Percentiles rank a stretch among this genome's conserved stretches.
These are phyloP conservation scores for Beverwykella pulmonaria DNA, from an alignment of 495 filamentous ascomycete genomes.

Conservation along the genomic window DNA sequence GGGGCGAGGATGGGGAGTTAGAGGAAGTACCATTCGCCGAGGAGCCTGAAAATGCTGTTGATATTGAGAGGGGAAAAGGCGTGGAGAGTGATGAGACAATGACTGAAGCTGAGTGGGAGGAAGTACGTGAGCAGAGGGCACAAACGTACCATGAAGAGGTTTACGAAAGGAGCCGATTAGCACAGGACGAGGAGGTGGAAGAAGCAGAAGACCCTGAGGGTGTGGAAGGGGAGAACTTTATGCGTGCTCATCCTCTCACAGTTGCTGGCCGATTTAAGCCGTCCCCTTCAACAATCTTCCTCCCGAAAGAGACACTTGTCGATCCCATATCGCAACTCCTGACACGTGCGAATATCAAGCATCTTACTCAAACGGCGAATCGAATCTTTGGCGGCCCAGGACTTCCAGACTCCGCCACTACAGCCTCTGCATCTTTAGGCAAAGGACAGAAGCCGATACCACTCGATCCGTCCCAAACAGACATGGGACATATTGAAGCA, in stretches of 20 bases:
- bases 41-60: slow-evolving; percentile 32
- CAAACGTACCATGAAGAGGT: slow-evolving; percentile 26
- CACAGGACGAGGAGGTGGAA: slow-evolving; percentile 50
- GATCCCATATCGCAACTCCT: slow-evolving; percentile 69
- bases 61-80: slow-evolving; percentile 30
- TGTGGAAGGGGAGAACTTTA: slow-evolving; percentile 42
- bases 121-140: slow-evolving; percentile 11
- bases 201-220: slow-evolving; percentile 38
- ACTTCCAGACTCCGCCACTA: slow-evolving; percentile 72
- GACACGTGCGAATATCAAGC: slow-evolving; percentile 66
- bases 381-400: slow-evolving; percentile 71
- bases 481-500: slow-evolving; percentile 84
- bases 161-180: slow-evolving; percentile 30
- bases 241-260: slow-evolving; percentile 64
- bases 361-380: slow-evolving; percentile 70
- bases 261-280: slow-evolving; percentile 62
- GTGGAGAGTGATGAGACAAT: slow-evolving; percentile 47
- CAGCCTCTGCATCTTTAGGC: slow-evolving; percentile 52
- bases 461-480: slow-evolving; percentile 67
- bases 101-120: slow-evolving; percentile 27
- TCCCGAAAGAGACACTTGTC: slow-evolving; percentile 68
- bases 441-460: slow-evolving; percentile 68
- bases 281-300: slow-evolving; percentile 68
- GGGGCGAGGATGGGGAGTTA: slow-evolving; percentile 51
- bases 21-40: slow-evolving; percentile 41